phyloP scores from a whole-genome alignment of 495 filamentous ascomycete genomes.

The Copromyces sp. region DNA sequence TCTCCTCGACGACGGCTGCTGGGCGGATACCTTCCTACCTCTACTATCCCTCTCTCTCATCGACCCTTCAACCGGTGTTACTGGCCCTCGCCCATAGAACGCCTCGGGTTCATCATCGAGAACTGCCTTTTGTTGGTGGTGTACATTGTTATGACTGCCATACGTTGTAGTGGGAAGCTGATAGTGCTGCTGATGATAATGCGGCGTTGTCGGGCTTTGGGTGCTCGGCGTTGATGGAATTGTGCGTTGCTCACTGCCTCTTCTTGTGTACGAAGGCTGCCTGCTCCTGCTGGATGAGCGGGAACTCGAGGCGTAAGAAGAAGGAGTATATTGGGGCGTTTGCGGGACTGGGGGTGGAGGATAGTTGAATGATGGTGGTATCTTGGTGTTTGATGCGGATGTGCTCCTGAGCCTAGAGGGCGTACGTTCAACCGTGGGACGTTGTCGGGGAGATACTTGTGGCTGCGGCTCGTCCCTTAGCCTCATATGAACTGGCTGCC shows the following conservation, averaged over 20 bases:
- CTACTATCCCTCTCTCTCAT: neutral
- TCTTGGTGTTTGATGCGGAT: constrained; percentile 21
- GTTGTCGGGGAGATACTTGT: constrained; percentile 36
- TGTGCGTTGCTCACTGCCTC: neutral
- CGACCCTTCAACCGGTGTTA: neutral
- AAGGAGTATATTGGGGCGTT: neutral
- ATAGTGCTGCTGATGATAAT: neutral
- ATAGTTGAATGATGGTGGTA: neutral
- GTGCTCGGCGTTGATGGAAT: neutral
- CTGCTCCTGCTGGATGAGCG: neutral
- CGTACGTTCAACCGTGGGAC: constrained; percentile 42
- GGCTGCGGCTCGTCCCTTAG: constrained; percentile 21
- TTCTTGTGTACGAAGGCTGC: neutral
- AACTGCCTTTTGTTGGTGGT: neutral
- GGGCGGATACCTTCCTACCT: neutral
- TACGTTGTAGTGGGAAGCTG: neutral
- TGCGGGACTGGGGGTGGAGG: neutral
- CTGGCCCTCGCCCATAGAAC: neutral
- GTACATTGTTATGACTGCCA: neutral
- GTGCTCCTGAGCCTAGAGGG: constrained; percentile 38
- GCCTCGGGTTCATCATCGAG: neutral
- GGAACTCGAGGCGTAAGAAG: neutral
- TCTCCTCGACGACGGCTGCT: neutral
- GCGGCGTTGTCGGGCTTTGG: neutral
- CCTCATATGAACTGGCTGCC: constrained; percentile 1